Base-by-base conservation (phyloP, 2,329 filamentous ascomycete genomes). In the Hirsutella minnesotensis region DNA sequence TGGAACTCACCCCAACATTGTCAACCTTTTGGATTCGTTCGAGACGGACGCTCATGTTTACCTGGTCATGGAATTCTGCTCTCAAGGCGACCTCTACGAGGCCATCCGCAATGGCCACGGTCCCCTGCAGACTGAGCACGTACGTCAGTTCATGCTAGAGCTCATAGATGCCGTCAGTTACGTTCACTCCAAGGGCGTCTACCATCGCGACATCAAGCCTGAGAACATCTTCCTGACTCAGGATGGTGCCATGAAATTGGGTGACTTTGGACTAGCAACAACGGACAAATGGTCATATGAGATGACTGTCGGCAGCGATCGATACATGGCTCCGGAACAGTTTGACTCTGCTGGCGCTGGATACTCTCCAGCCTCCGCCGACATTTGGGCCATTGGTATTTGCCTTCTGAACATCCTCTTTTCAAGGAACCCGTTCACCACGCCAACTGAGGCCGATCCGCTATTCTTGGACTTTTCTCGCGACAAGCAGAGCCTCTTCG, bases 251-350 rank as follows among this genome's bases (percentile, higher is more conserved):
- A 85, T 96, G 84, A 98, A 98, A 69, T 79, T 98, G 30, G 92
- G 92, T 56, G 92, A 98, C 64, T 95, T 96, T 60, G 92, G 92
- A 43, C 73, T 98, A 49, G 89, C 89, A 41, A 95, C 90, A 10
- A 85, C 80, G 7, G 87, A 94, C 47, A 73, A 80, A 53, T 95
- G 87, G 88, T 94, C 86, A 20, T 84, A 84, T 55, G 92, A 98
- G 69, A 82, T 83, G 49, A 92, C 86, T 48, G 92, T 98, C 38
- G 92, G 92, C 51, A 96, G 92, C 60, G 92, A 98, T 60, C 87
- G 92, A 44, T 98, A 98, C 69, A 98, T 98, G 92, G 89, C 92
- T 44, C 92, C 92, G 5, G 92, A 98, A 66, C 92, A 98, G 64
- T 96, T 92, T 56, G 90, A 96, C 61, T 88, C 89, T 42, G 79